Evolutionary conservation across 768 basidiomycete genomes (phyloP), one percentile per base, ranked within the genome.

Genomic region (Collybiopsis luxurians): DNA sequence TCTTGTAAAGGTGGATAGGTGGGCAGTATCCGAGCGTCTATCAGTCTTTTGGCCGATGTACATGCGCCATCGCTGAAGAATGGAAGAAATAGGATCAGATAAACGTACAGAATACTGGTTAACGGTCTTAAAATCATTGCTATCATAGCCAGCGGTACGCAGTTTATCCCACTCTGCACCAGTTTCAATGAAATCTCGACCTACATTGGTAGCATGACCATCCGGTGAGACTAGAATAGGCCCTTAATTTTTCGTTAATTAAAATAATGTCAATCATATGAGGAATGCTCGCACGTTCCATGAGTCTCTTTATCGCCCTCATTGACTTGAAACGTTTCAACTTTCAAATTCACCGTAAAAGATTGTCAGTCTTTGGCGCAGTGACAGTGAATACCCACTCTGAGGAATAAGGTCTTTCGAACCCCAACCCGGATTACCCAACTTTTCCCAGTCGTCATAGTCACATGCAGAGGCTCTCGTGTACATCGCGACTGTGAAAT

Each of bases 381-480:
- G 42, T 56, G 11, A 6, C 30, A n/a, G 3, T 24, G 4, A 30
- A 7, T 2, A 24, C 40, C 13, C 21, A 75, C 80, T 74, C 79
- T 81, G 55, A 2, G 79, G 80, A 23, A 80, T 65, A 0, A 81
- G 64, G n/a, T 75, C 71, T 11, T 69, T 57, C 4, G 74, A 75
- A 17, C 75, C 67, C 80, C 80, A 81, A 2, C 79, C 80, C 0
- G 66, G 49, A 55, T 80, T 79, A 10, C 68, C 69, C 63, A 10
- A 64, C 63, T 2, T 65, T 54, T 74, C 71, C 79, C 79, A 80
- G 45, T 75, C 76, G 39, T 81, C 76, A 26, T 74, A 80, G 57
- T 81, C 79, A 0, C 76, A 78, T 1, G 74, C 74, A 1, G 74
- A 62, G 15, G 75, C 72, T 12, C 79, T 73, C 0, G 71, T 74